phyloP scores from a whole-genome alignment of 1,284 basidiomycete genomes.

The Ustilago esculenta region DNA sequence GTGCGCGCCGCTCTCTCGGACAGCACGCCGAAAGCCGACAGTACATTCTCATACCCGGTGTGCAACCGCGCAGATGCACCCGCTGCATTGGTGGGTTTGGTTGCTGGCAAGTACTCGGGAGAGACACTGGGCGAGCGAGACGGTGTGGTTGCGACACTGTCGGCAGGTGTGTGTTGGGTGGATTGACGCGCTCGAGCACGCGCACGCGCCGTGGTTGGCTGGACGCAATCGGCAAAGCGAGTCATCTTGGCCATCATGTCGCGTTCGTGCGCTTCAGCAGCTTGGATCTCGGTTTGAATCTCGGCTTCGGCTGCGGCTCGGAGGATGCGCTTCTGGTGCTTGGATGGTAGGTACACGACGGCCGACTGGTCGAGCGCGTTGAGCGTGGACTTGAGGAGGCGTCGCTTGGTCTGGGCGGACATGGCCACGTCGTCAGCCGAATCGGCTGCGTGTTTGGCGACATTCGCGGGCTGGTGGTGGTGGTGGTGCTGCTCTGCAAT shows the following conservation, averaged over 20 bases:
- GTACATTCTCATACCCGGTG: slow-evolving; percentile 37
- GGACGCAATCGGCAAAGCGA: slow-evolving; percentile 32
- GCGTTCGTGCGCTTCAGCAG: slow-evolving; percentile 20
- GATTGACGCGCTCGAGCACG: slow-evolving; percentile 22
- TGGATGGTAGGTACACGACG: slow-evolving; percentile 33
- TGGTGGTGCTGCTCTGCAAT: slow-evolving; percentile 42
- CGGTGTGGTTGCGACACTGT: background rate
- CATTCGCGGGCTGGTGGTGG: slow-evolving; percentile 6
- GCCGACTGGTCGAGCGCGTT: slow-evolving; percentile 21
- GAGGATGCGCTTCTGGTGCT: slow-evolving; percentile 37
- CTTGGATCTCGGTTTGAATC: too few relatives aligned
- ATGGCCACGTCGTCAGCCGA: slow-evolving; percentile 5
- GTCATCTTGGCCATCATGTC: slow-evolving; percentile 47
- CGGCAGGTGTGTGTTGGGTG: background rate
- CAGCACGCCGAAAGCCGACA: slow-evolving; percentile 32
- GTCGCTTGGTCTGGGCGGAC: slow-evolving; percentile 29
- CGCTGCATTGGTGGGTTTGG: background rate
- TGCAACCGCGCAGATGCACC: slow-evolving; percentile 1
- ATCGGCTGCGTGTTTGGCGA: background rate
- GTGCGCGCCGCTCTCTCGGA: slow-evolving; percentile 31
- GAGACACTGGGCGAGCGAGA: slow-evolving; percentile 5
- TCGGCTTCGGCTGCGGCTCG: slow-evolving; percentile 35
- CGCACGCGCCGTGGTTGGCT: slow-evolving; percentile 44
- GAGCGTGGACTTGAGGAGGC: slow-evolving; percentile 29
- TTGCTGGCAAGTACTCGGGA: slow-evolving; percentile 10